Base-by-base conservation (phyloP, 768 basidiomycete genomes). In the Podaxis sp. region DNA sequence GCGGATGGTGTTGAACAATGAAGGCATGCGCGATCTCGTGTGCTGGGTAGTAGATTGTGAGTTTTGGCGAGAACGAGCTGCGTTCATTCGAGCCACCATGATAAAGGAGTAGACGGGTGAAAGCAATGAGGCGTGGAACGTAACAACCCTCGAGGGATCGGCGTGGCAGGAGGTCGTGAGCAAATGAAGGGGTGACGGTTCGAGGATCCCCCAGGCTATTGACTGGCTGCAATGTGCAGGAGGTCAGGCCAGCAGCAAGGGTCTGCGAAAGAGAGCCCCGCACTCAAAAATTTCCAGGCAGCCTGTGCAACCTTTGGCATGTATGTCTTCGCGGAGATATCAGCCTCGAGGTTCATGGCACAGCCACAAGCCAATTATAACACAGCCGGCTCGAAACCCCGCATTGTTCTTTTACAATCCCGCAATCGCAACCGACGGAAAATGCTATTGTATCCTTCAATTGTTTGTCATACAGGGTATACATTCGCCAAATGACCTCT, bases 1-100 rank as follows among this genome's bases (percentile, higher is more conserved):
- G 68, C 90, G 80, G 70, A 89, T 75, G 65, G 84, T 84, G 72
- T 84, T 88, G 79, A 92, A 91, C 65, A 82, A 74, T 46, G 86
- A 82, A 64, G 88, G 82, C 89, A 91, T 90, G 65, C 80, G 72
- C 67, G 71, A 69, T 69, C 72, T 75, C 60, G 70, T 59, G 67
- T 64, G 67, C 57, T 61, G 58, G 67, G 66, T 62, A 37, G 57
- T 63, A 61, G 66, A 61, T 61, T 69, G 69, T 61, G 68, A 68
- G 60, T 61, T 65, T 59, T 67, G 68, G 66, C 65, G 70, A 70
- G 68, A 65, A 64, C 64, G 65, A 61, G 62, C 64, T 61, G 68
- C 59, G 62, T 69, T 63, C 66, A 71, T 65, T 50, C 69, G 64
- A 62, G 70, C 63, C 62, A 70, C 69, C 78, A 78, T 81, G 78